phyloP scores from a whole-genome alignment of 202 grass and related monocot genomes.

The Schoenoplectus triqueter region DNA sequence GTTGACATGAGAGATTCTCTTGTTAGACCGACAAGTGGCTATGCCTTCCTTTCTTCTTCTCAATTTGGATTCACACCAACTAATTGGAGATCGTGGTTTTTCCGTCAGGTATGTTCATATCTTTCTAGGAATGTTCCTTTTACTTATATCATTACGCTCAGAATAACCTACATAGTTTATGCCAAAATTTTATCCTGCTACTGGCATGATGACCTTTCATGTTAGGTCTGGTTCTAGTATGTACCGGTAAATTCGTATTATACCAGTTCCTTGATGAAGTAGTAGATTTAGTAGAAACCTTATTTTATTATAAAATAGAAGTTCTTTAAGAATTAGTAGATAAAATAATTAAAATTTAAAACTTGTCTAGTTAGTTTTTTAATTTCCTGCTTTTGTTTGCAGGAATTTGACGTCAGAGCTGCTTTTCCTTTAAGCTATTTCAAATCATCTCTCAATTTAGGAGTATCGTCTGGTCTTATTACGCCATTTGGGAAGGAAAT shows the following conservation, averaged over 20 bases:
- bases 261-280: background rate
- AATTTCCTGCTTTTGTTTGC: conserved; percentile 13
- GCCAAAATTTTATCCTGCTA: background rate
- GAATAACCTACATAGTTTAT: background rate
- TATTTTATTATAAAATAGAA: background rate
- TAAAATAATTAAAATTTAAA: background rate
- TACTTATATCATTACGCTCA: background rate
- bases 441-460: conserved; percentile 71
- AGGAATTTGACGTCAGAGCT: conserved; percentile 88
- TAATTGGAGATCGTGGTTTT: conserved; percentile 49
- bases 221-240: background rate
- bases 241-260: background rate
- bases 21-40: conserved; percentile 70
- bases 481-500: conserved; percentile 59
- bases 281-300: background rate
- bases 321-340: background rate
- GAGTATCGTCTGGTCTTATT: conserved; percentile 68
- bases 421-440: conserved; percentile 72
- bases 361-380: conserved; percentile 1
- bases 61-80: conserved; percentile 69
- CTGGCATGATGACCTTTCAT: background rate
- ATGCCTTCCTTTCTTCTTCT: conserved; percentile 73
- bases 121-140: background rate
- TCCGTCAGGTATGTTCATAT: conserved; percentile 63
- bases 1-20: conserved; percentile 79